Evolutionary conservation across 73 alveolate species (phyloP).

Genomic region (Symbiodinium pilosum): DNA sequence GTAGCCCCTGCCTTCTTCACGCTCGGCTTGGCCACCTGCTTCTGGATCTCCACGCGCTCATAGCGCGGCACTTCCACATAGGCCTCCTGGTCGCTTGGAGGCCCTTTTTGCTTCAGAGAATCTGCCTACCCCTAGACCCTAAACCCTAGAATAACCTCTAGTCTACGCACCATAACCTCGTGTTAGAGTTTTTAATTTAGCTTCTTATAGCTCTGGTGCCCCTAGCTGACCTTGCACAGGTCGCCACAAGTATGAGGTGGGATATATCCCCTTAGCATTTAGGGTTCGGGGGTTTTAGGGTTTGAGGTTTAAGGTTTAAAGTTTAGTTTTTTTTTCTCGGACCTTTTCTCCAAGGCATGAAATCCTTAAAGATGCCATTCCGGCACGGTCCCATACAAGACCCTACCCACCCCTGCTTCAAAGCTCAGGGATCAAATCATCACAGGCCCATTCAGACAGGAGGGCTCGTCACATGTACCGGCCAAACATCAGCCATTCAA

Average conservation of each 20-base stretch:
- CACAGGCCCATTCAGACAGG: no score
- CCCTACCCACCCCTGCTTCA: no score
- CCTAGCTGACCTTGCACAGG: no score
- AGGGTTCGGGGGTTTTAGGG: not conserved
- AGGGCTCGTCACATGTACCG: no score
- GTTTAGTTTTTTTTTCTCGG: not conserved
- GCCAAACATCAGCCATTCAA: no score
- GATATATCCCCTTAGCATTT: not conserved
- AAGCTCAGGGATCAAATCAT: no score
- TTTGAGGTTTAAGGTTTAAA: not conserved
- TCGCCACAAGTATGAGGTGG: not conserved
- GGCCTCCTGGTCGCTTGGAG: not conserved
- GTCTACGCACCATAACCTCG: no score
- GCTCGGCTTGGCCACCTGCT: conserved; percentile 3
- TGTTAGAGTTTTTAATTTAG: not conserved
- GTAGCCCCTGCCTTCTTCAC: not conserved
- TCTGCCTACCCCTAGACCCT: not conserved
- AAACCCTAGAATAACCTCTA: no score
- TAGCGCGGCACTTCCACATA: not conserved
- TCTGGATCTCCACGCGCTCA: conserved; percentile 11
- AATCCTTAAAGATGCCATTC: no score
- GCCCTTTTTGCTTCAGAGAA: not conserved
- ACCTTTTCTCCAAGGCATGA: no score
- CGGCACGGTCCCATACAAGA: no score
- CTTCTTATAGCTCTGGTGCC: no score